Evolutionary conservation across 495 filamentous ascomycete species (phyloP).

Genomic region (Penicillium arizonense): DNA sequence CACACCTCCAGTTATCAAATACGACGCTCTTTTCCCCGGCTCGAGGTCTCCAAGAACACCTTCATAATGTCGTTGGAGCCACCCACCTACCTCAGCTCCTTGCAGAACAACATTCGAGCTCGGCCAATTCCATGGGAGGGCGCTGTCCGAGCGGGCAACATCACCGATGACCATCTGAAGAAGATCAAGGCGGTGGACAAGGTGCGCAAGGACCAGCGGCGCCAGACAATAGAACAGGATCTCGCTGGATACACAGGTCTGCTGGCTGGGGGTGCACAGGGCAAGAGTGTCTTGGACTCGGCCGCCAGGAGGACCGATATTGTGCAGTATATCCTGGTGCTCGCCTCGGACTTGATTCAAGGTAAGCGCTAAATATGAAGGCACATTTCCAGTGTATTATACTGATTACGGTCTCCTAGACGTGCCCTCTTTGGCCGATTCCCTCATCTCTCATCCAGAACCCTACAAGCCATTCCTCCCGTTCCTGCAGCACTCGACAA

Average conservation of each 20-base stretch:
- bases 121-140: slow-evolving; percentile 98
- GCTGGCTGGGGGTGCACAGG: slow-evolving; percentile 70
- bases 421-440: slow-evolving; percentile 70
- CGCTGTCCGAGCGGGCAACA: slow-evolving; percentile 86
- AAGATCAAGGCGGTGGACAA: slow-evolving; percentile 98
- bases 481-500: slow-evolving; percentile 75
- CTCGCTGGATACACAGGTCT: slow-evolving; percentile 72
- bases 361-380: slow-evolving; percentile 45
- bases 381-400: not conserved
- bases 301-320: slow-evolving; percentile 81
- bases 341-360: slow-evolving; percentile 84
- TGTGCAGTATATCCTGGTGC: slow-evolving; percentile 88
- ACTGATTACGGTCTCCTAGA: slow-evolving; percentile 46
- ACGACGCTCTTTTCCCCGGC: slow-evolving; percentile 12
- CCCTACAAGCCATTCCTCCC: slow-evolving; percentile 86
- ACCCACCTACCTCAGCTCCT: slow-evolving; percentile 82
- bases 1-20: slow-evolving; percentile 7
- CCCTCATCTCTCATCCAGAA: slow-evolving; percentile 70
- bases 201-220: slow-evolving; percentile 83
- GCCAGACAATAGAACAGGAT: slow-evolving; percentile 76
- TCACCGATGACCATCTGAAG: slow-evolving; percentile 91
- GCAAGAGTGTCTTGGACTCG: slow-evolving; percentile 75
- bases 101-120: slow-evolving; percentile 92
- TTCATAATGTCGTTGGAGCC: slow-evolving; percentile 78
- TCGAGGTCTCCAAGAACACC: slow-evolving; percentile 15